These are phyloP conservation scores for Flaveria robusta DNA, from an alignment of 129 eudicot species.

Conservation along the genomic window DNA sequence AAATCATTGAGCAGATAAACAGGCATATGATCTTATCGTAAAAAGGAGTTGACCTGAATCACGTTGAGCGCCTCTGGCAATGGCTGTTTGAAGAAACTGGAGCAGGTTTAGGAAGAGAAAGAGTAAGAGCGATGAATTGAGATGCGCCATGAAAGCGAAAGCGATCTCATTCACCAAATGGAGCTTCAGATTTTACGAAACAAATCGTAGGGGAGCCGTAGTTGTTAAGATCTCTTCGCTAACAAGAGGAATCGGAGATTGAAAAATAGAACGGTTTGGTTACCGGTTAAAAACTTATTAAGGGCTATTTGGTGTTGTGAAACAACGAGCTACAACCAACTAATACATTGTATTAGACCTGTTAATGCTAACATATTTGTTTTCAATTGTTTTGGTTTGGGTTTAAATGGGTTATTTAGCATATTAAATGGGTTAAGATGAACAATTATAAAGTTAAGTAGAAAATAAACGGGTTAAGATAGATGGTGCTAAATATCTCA, in stretches of 20 bases:
- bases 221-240: not conserved
- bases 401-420: too few relatives aligned
- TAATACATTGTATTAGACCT: too few relatives aligned
- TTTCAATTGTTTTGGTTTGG: too few relatives aligned
- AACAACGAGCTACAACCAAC: too few relatives aligned
- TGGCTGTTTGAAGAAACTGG: conserved; percentile 41
- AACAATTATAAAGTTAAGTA: too few relatives aligned
- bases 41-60: conserved; percentile 46
- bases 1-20: conserved; percentile 7
- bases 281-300: too few relatives aligned
- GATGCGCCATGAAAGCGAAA: conserved; percentile 28
- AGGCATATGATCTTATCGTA: conserved; percentile 7
- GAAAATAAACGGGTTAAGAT: too few relatives aligned
- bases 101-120: conserved; percentile 50
- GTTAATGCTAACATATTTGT: too few relatives aligned
- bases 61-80: conserved; percentile 55
- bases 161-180: conserved; percentile 18
- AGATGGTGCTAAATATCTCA: too few relatives aligned
- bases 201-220: conserved; percentile 10
- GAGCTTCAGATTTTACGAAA: conserved; percentile 25
- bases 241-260: not conserved
- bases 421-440: too few relatives aligned
- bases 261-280: not conserved
- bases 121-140: conserved; percentile 37
- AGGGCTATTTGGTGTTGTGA: too few relatives aligned